Conservation (phyloP, 192 early-diverging fungal genomes). For the Entophlyctis luteolus region DNA sequence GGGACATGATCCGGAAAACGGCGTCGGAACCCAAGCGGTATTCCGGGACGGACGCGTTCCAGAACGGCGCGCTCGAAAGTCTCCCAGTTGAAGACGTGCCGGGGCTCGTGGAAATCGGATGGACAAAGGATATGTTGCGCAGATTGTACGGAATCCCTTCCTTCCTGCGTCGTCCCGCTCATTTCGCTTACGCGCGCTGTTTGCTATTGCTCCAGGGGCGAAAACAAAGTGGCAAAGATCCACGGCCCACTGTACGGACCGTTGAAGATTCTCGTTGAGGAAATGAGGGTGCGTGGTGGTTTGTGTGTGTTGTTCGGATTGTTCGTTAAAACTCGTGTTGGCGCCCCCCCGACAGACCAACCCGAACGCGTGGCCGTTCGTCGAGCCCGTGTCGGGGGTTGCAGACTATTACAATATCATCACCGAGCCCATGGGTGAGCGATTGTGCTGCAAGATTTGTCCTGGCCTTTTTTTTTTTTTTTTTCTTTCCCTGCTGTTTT, state of each 20-base stretch:
- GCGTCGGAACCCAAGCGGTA: slow-evolving; percentile 75
- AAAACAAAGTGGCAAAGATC: slow-evolving; percentile 37
- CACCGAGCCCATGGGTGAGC: slow-evolving; percentile 90
- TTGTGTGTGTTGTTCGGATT: slow-evolving; percentile 23
- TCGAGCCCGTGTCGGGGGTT: slow-evolving; percentile 87
- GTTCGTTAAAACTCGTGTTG: not conserved
- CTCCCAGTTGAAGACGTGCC: slow-evolving; percentile 78
- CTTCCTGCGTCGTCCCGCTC: not conserved
- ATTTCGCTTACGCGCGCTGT: not conserved
- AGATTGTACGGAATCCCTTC: slow-evolving; percentile 3
- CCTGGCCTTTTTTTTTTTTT: not conserved
- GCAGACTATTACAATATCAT: slow-evolving; percentile 94
- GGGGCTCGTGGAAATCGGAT: slow-evolving; percentile 87
- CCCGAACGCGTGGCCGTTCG: slow-evolving; percentile 87
- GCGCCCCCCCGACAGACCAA: slow-evolving; percentile 51
- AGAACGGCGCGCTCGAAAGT: slow-evolving; percentile 39
- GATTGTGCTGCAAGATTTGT: not conserved
- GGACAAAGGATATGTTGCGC: slow-evolving; percentile 84
- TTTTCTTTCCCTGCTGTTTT: not conserved
- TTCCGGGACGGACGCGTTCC: slow-evolving; percentile 71
- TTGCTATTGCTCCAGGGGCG: slow-evolving; percentile 2
- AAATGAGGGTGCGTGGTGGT: slow-evolving; percentile 51
- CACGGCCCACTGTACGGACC: slow-evolving; percentile 58
- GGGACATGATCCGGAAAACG: slow-evolving; percentile 75
- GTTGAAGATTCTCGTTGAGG: slow-evolving; percentile 72